A percentile compares a stretch with the other conserved stretches of the same genome.
Conservation (phyloP, 202 grass and related monocot genomes). For the Bolboschoenoplectus hybrid region DNA sequence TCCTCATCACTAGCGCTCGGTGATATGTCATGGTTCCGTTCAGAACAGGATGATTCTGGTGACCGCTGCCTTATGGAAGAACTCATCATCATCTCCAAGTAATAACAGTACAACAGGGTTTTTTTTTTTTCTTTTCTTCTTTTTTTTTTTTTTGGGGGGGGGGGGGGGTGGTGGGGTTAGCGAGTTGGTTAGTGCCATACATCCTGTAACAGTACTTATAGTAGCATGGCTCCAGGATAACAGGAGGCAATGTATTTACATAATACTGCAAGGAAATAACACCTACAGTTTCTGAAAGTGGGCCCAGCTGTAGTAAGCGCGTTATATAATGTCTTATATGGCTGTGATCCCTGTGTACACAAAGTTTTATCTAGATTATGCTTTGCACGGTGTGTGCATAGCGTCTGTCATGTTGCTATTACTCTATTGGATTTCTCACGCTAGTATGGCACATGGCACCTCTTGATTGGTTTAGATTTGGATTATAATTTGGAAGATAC, state of each 20-base stretch:
- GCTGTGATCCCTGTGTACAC: neutral
- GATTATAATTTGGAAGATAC: neutral
- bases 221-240: conserved; percentile 15
- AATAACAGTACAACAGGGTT: neutral
- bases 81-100: neutral
- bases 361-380: neutral
- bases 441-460: neutral
- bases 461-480: neutral
- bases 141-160: no score
- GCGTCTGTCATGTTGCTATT: neutral
- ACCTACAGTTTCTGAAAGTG: neutral
- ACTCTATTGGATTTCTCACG: neutral
- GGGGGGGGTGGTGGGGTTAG: no score
- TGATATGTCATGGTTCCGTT: neutral
- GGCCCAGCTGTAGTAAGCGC: neutral
- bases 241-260: neutral
- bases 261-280: neutral
- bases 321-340: neutral
- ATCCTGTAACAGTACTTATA: conserved; percentile 7
- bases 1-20: neutral
- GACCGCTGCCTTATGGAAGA: neutral
- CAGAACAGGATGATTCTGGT: neutral
- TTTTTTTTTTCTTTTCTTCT: neutral
- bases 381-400: neutral
- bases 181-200: neutral